Percentiles rank a stretch among this genome's conserved stretches.
Conservation (phyloP, 768 basidiomycete species). For the Arthromyces matolae region DNA sequence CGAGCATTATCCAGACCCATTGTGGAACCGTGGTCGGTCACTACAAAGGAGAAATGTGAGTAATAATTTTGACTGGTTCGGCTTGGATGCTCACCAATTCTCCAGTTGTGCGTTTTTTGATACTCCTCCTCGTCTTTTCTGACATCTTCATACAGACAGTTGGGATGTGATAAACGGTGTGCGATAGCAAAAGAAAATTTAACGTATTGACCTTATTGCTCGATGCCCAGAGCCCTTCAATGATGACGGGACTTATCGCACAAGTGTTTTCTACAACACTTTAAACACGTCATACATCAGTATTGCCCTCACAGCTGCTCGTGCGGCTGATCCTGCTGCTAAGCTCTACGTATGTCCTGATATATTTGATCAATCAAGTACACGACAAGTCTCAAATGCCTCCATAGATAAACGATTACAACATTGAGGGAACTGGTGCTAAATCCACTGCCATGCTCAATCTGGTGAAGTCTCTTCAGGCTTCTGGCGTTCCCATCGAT, state of each 20-base stretch:
- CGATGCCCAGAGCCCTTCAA: conserved; percentile 33
- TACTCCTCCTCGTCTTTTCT: conserved; percentile 4
- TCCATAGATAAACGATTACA: conserved; percentile 37
- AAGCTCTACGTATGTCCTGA: conserved; percentile 58
- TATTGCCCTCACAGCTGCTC: conserved; percentile 40
- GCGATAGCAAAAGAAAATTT: too few species aligned
- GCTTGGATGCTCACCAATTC: background rate
- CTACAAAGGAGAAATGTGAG: conserved; percentile 50
- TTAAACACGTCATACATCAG: conserved; percentile 35
- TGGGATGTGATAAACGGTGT: conserved; percentile 46
- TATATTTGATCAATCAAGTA: too few species aligned
- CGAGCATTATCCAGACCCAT: conserved; percentile 45
- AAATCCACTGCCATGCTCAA: conserved; percentile 56
- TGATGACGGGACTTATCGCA: conserved; percentile 44
- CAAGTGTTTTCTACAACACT: conserved; percentile 40
- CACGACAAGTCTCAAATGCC: background rate
- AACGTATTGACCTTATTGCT: background rate
- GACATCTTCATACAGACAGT: conserved; percentile 26
- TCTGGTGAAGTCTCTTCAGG: conserved; percentile 46
- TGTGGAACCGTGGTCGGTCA: conserved; percentile 47
- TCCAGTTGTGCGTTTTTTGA: background rate
- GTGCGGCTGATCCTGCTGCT: conserved; percentile 48
- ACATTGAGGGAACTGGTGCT: conserved; percentile 40
- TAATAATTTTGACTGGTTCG: background rate
- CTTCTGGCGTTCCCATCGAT: conserved; percentile 49